A percentile compares a stretch with the other conserved stretches of the same genome.
phyloP scores from a whole-genome alignment of 1,139 yeast genomes.

The Nakaseomyces bracarensis region DNA sequence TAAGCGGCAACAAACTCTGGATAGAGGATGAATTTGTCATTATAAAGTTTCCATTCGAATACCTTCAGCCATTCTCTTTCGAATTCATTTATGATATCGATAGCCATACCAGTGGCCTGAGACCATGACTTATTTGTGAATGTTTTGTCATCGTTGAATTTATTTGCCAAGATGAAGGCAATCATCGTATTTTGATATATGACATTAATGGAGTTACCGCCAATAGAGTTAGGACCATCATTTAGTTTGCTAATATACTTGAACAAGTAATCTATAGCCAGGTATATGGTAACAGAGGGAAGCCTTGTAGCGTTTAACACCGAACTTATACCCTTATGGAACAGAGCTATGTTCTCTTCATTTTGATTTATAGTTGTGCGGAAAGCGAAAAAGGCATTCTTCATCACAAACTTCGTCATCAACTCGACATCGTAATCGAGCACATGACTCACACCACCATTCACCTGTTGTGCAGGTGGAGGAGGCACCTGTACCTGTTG shows the following conservation, averaged over 20 bases:
- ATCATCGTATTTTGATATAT: conserved; percentile 60
- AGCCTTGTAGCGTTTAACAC: conserved; percentile 85
- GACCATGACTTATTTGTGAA: conserved; percentile 94
- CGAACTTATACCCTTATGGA: conserved; percentile 52
- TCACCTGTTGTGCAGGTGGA: conserved; percentile 26
- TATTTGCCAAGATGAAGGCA: conserved; percentile 77
- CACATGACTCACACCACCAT: conserved; percentile 71
- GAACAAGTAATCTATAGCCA: conserved; percentile 65
- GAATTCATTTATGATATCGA: conserved; percentile 49
- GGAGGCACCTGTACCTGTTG: conserved; percentile 9
- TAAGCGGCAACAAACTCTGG: conserved; percentile 25
- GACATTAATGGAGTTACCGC: conserved; percentile 34
- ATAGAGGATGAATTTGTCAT: conserved; percentile 26
- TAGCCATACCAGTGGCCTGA: conserved; percentile 78
- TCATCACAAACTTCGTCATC: conserved; percentile 64
- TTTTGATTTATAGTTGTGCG: conserved; percentile 36
- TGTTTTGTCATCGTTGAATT: conserved; percentile 93
- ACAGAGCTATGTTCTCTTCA: conserved; percentile 42
- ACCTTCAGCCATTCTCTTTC: conserved; percentile 66
- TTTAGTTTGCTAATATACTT: conserved; percentile 37
- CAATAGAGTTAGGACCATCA: conserved; percentile 25
- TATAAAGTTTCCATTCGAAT: conserved; percentile 34
- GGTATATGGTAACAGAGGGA: conserved; percentile 70
- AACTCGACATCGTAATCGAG: conserved; percentile 68
- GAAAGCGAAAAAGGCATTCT: conserved; percentile 50